A percentile compares a stretch with the other conserved stretches of the same genome.
These are phyloP conservation scores for Yamadazyma ubonensis DNA, from an alignment of 805 yeast genomes.

Conservation along the genomic window DNA sequence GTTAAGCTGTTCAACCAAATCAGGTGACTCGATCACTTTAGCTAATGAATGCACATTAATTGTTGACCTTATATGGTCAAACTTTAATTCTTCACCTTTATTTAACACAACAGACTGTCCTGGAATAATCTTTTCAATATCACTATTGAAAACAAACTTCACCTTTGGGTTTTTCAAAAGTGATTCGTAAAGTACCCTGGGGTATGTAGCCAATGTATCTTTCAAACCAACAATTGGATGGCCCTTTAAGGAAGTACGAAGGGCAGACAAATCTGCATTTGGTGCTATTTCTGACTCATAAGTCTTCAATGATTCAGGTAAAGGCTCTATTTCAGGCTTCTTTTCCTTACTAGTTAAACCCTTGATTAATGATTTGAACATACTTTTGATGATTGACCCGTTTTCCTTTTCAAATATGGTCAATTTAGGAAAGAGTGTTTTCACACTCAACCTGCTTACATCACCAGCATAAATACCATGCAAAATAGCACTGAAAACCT, in stretches of 20 bases:
- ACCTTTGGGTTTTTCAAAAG: conserved; percentile 43
- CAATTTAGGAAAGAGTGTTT: conserved; percentile 55
- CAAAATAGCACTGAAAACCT: conserved; percentile 74
- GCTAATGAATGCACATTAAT: conserved; percentile 46
- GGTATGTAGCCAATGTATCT: conserved; percentile 57
- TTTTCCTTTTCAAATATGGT: conserved; percentile 55
- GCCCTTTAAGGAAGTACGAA: conserved; percentile 41
- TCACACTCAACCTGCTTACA: conserved; percentile 59
- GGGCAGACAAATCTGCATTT: conserved; percentile 33
- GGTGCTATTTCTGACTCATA: conserved; percentile 45
- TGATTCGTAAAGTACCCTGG: conserved; percentile 40
- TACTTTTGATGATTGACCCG: conserved; percentile 56
- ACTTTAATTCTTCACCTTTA: conserved; percentile 22
- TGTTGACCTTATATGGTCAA: conserved; percentile 62
- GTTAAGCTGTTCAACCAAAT: conserved; percentile 19
- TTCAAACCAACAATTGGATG: conserved; percentile 63
- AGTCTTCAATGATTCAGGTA: conserved; percentile 21
- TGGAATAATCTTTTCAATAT: conserved; percentile 22
- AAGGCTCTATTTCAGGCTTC: not conserved
- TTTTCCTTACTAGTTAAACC: conserved; percentile 12
- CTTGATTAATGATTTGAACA: conserved; percentile 32
- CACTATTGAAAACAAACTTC: conserved; percentile 29
- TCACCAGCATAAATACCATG: conserved; percentile 90
- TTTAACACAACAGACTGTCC: conserved; percentile 14
- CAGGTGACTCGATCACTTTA: conserved; percentile 18